Conservation (phyloP, 2,329 filamentous ascomycete species). For the Nemania sp. region DNA sequence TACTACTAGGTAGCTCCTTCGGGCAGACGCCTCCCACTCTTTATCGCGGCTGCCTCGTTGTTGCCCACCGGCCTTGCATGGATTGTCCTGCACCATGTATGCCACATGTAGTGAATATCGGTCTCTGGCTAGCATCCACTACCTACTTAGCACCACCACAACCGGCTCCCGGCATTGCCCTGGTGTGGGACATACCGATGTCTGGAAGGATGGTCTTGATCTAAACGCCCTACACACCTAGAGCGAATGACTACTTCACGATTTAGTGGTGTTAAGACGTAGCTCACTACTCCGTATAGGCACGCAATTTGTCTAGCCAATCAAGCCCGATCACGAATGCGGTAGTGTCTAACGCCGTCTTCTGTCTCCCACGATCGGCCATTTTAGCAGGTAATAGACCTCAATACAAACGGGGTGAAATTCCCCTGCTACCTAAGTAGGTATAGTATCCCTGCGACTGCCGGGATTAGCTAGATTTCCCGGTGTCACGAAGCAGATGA, state of each 20-base stretch:
- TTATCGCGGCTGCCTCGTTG: not conserved
- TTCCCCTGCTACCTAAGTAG: too few relatives aligned
- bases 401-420: slow-evolving; percentile 10
- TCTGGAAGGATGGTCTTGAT: too few relatives aligned
- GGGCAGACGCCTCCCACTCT: not conserved
- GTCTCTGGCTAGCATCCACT: too few relatives aligned
- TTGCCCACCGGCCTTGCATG: not conserved
- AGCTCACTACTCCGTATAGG: not conserved
- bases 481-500: slow-evolving; percentile 14
- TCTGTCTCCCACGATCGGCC: not conserved
- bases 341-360: not conserved
- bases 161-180: not conserved
- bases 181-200: too few relatives aligned
- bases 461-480: slow-evolving; percentile 4
- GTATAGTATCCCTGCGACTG: slow-evolving; percentile 10
- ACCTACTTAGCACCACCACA: too few relatives aligned
- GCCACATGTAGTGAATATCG: too few relatives aligned
- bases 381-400: not conserved
- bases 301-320: not conserved
- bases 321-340: not conserved
- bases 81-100: slow-evolving; percentile 3
- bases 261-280: not conserved
- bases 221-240: not conserved
- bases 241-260: not conserved
- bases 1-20: slow-evolving; percentile 7